A percentile compares a stretch with the other conserved stretches of the same genome.
Conservation (phyloP, 129 eudicot genomes). For the Lactuca sativa region DNA sequence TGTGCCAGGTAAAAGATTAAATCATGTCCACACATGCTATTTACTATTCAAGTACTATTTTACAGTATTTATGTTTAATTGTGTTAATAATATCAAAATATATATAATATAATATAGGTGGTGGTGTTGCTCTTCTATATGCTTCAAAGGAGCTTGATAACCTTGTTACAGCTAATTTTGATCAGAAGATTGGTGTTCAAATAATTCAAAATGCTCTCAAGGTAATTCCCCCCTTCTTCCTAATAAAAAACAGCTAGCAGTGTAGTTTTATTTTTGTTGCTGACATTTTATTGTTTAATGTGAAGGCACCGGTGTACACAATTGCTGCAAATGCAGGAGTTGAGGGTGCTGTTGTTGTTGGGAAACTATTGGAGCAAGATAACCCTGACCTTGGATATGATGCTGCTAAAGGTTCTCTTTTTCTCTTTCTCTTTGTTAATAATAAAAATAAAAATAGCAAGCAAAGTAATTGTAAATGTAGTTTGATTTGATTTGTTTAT, state of each 20-base stretch:
- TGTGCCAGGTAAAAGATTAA: conserved; percentile 52
- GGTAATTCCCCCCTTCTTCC: conserved; percentile 16
- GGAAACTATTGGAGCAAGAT: conserved; percentile 71
- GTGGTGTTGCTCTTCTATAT: conserved; percentile 80
- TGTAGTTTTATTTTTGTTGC: not conserved
- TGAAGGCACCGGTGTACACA: conserved; percentile 66
- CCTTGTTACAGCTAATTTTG: conserved; percentile 62
- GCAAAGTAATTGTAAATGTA: too few species aligned
- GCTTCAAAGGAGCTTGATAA: conserved; percentile 69
- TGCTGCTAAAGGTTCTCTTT: conserved; percentile 66
- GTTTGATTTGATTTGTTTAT: not conserved
- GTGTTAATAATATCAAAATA: not conserved
- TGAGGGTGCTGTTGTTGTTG: conserved; percentile 76
- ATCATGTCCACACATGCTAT: not conserved
- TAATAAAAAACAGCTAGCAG: not conserved
- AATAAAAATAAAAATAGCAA: too few species aligned
- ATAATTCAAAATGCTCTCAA: conserved; percentile 73
- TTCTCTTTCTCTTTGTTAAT: not conserved
- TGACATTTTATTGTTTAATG: conserved; percentile 2
- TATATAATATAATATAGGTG: conserved; percentile 39
- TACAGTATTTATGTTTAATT: not conserved
- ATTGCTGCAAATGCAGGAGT: conserved; percentile 80
- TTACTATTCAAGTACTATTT: too few species aligned
- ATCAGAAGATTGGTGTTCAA: conserved; percentile 73
- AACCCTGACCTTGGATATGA: conserved; percentile 74